These are phyloP conservation scores for Lomentospora prolificans DNA, from an alignment of 2,329 filamentous ascomycete genomes.

Conservation along the genomic window DNA sequence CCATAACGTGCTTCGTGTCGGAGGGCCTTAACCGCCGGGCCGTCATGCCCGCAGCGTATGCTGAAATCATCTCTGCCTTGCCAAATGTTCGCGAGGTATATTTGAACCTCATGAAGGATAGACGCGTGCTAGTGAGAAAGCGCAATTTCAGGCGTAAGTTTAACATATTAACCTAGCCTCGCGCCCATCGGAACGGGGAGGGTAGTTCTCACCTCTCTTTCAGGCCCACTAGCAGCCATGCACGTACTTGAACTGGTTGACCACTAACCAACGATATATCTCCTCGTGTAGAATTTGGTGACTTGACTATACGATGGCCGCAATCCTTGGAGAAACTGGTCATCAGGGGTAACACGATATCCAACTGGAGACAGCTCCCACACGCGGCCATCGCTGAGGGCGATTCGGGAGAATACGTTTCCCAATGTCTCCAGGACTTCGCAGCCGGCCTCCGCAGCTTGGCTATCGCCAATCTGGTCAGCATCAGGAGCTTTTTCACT, in stretches of 20 bases:
- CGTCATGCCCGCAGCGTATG: slow-evolving; percentile 14
- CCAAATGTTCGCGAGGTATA: slow-evolving; percentile 11
- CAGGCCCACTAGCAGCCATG: too few species aligned
- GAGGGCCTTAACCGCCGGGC: slow-evolving; percentile 12
- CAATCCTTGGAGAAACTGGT: slow-evolving; percentile 12
- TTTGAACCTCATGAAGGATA: slow-evolving; percentile 13
- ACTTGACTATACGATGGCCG: slow-evolving; percentile 12
- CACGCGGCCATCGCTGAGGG: slow-evolving; percentile 14
- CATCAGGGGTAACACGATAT: slow-evolving; percentile 13
- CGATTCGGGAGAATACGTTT: slow-evolving; percentile 12
- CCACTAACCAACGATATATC: too few species aligned
- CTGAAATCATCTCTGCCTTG: slow-evolving; percentile 15
- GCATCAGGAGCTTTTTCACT: slow-evolving; percentile 13
- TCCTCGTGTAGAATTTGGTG: slow-evolving; percentile 11
- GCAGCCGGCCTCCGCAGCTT: slow-evolving; percentile 12
- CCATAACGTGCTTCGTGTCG: slow-evolving; percentile 13
- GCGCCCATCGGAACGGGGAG: too few species aligned
- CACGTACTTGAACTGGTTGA: too few species aligned
- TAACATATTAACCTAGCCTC: not conserved
- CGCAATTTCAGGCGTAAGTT: not conserved
- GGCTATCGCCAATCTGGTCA: slow-evolving; percentile 13
- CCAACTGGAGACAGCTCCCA: slow-evolving; percentile 15
- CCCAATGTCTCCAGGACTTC: slow-evolving; percentile 10
- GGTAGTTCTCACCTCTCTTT: too few species aligned
- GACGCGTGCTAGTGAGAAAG: not conserved